These are phyloP conservation scores for Hypoxylon sp. DNA, from an alignment of 2,329 filamentous ascomycete genomes.

Conservation along the genomic window DNA sequence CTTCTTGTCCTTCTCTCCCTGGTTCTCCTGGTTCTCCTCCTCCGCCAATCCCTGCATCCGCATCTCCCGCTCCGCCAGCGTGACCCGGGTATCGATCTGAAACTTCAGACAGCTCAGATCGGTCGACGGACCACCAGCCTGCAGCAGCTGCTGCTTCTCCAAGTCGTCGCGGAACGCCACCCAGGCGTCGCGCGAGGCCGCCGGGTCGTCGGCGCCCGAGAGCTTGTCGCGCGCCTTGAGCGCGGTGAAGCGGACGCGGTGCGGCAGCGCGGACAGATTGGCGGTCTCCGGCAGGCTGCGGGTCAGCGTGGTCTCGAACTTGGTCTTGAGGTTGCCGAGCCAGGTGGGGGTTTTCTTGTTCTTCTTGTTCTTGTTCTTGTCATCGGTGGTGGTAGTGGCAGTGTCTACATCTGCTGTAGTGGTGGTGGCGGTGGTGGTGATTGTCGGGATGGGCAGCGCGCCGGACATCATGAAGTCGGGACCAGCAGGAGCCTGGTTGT, in stretches of 20 bases:
- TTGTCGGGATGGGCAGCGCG: too few species aligned
- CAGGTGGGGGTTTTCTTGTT: not conserved
- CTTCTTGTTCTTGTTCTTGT: too few species aligned
- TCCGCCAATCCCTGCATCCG: too few species aligned
- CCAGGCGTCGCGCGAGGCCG: slow-evolving; percentile 7
- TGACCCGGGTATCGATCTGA: slow-evolving; percentile 14
- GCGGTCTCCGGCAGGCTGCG: not conserved
- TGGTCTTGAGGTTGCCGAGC: not conserved
- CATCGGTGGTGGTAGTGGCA: too few species aligned
- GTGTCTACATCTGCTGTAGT: too few species aligned
- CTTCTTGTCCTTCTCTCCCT: too few species aligned
- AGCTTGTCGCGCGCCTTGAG: slow-evolving; percentile 11
- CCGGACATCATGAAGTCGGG: slow-evolving; percentile 13
- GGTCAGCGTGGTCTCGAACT: not conserved
- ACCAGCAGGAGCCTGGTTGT: not conserved
- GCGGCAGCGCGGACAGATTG: not conserved
- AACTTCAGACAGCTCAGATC: slow-evolving; percentile 7
- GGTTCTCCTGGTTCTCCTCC: too few species aligned
- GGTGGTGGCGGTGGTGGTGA: too few species aligned
- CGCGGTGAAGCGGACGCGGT: slow-evolving; percentile 7
- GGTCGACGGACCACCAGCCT: not conserved
- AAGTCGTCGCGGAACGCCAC: slow-evolving; percentile 14
- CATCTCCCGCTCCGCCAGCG: slow-evolving; percentile 17
- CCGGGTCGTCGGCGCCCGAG: not conserved
- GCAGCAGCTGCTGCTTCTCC: not conserved